Evolutionary conservation across 2,329 filamentous ascomycete genomes (phyloP).

Genomic region (Fusarium mundagurra): DNA sequence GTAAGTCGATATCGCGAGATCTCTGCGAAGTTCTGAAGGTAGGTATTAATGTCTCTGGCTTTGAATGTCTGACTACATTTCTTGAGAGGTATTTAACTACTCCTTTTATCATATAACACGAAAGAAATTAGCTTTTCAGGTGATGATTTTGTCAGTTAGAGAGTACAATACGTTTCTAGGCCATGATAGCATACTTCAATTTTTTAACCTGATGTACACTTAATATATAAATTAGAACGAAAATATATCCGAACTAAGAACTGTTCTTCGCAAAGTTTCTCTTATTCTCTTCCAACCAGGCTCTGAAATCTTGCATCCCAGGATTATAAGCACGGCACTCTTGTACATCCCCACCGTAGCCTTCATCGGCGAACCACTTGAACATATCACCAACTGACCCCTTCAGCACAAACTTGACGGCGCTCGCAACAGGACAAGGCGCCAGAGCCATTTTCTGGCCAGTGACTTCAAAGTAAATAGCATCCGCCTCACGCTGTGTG

Average conservation of each 20-base stretch:
- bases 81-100: rapidly evolving
- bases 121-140: rapidly evolving
- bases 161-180: too few species aligned
- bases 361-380: slow-evolving; percentile 25
- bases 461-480: slow-evolving; percentile 1
- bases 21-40: rapidly evolving
- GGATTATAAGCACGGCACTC: slow-evolving; percentile 5
- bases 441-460: slow-evolving; percentile 13
- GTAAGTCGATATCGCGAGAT: not conserved
- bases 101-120: rapidly evolving
- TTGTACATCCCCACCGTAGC: slow-evolving; percentile 26
- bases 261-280: not conserved
- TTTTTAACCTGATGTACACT: too few species aligned
- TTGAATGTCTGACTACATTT: not conserved
- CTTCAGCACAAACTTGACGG: slow-evolving; percentile 21
- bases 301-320: slow-evolving; percentile 9
- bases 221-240: too few species aligned
- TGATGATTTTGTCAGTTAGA: too few species aligned
- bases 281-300: slow-evolving; percentile 13
- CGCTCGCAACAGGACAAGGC: slow-evolving; percentile 14
- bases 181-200: too few species aligned
- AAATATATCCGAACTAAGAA: too few species aligned
- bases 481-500: slow-evolving; percentile 21
- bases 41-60: too few species aligned
- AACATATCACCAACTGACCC: slow-evolving; percentile 26